Conservation (phyloP, 331 rosid genomes). For the Arachis monticola region DNA sequence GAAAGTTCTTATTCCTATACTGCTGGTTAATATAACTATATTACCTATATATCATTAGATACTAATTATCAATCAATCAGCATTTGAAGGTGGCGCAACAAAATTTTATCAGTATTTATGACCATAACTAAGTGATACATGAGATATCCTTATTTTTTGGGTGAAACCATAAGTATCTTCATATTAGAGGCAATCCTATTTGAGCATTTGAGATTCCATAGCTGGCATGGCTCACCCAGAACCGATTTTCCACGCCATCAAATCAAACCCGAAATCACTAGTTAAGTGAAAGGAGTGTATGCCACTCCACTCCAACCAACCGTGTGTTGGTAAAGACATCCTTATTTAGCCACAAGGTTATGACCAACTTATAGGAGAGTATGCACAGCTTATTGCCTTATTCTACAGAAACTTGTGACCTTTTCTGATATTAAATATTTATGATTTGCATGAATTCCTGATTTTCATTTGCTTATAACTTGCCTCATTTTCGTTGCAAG, state of each 20-base stretch:
- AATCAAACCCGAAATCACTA: too few species aligned
- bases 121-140: background rate
- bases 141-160: background rate
- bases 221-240: too few species aligned
- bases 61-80: background rate
- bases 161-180: too few species aligned
- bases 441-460: background rate
- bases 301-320: too few species aligned
- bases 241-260: too few species aligned
- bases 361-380: background rate
- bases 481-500: slow-evolving; percentile 2
- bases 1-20: too few species aligned
- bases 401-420: background rate
- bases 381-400: slow-evolving; percentile 8
- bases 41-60: background rate
- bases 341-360: background rate
- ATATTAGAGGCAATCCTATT: too few species aligned
- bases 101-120: background rate
- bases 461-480: slow-evolving; percentile 10
- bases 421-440: background rate
- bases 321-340: background rate
- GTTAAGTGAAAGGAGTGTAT: too few species aligned
- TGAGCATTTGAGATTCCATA: too few species aligned
- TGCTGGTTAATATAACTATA: too few species aligned
- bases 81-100: background rate